phyloP scores from a whole-genome alignment of 1,139 yeast genomes.

The Citeromyces siamensis region DNA sequence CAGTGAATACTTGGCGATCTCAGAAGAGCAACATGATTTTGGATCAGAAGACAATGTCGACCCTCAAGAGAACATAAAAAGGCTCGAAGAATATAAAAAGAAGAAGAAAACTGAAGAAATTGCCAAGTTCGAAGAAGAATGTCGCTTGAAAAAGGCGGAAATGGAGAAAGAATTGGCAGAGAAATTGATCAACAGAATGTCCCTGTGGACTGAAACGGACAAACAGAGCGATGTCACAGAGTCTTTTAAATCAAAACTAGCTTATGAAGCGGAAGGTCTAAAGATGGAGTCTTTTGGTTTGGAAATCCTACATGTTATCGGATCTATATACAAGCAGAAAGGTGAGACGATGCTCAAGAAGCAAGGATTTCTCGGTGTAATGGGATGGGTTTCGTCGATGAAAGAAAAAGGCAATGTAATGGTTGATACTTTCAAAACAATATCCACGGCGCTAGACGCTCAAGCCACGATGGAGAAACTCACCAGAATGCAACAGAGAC shows the following conservation, averaged over 20 bases:
- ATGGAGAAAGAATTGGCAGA: conserved; percentile 54
- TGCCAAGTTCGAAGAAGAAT: conserved; percentile 72
- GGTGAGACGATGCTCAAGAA: conserved; percentile 44
- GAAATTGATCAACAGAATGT: conserved; percentile 52
- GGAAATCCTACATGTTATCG: conserved; percentile 65
- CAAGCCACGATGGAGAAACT: conserved; percentile 82
- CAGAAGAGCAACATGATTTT: conserved; percentile 6
- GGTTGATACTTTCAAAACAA: conserved; percentile 82
- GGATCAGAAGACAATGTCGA: conserved; percentile 14
- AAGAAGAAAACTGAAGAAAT: conserved; percentile 46
- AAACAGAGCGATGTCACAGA: conserved; percentile 54
- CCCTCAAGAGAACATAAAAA: conserved; percentile 13
- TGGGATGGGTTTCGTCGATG: conserved; percentile 76
- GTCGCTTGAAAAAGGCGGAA: conserved; percentile 56
- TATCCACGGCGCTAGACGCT: conserved; percentile 83
- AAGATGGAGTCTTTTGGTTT: conserved; percentile 78
- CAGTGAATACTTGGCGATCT: conserved; percentile 16
- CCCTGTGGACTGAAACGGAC: conserved; percentile 77
- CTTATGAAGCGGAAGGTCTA: conserved; percentile 70
- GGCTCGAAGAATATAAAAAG: conserved; percentile 18
- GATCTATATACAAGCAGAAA: conserved; percentile 50
- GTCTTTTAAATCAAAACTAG: conserved; percentile 60
- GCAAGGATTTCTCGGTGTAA: conserved; percentile 54
- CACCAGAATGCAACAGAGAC: conserved; percentile 56
- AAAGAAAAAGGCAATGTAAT: conserved; percentile 86